Base-by-base conservation (phyloP, 371 early-diverging fungal species). In the Apophysomyces trapeziformis region DNA sequence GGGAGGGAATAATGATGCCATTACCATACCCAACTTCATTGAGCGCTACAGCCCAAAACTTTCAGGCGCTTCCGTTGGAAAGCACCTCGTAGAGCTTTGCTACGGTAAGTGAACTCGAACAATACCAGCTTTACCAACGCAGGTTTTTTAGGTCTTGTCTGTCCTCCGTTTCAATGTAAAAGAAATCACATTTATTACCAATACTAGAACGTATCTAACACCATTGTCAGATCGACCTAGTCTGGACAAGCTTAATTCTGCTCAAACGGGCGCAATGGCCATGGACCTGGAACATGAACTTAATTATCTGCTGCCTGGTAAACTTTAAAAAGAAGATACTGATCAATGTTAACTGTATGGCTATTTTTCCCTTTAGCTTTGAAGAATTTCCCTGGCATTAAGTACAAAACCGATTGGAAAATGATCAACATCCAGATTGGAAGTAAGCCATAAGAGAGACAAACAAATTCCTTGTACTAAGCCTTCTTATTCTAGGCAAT, bases 191-290 rank as follows among this genome's bases (percentile, higher is more conserved):
- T 36, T 36, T 13, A 13, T 7, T 12, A n/a, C 4, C 13, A n/a
- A 4, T n/a, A 16, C n/a, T n/a, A 38, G 14, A n/a, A n/a, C 8
- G 14, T 16, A 9, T 5, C 16, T 14, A 37, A 26, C 32, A 26
- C 32, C 32, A 26, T 26, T 26, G 32, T 26, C 63, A 67, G 67
- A 73, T 46, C 38, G 45, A 14, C 74, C 74, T 7, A 9, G 46
- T 18, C 21, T 18, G 39, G 74, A 74, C 32, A 38, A 57, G 2
- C 43, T 74, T 12, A 74, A 74, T 68, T 68, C 68, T 18, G 74
- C 74, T 36, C 68, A 71, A 60, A 68, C 68, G 39, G 74, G 68
- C 44, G 68, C 59, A 3, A 37, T 71, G 63, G 68, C 64, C 7
- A 54, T 44, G 21, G 68, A 74, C 14, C 63, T 74, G 39, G 60